These are phyloP conservation scores for Avicennia marina DNA, from an alignment of 257 asterid species.

Conservation along the genomic window DNA sequence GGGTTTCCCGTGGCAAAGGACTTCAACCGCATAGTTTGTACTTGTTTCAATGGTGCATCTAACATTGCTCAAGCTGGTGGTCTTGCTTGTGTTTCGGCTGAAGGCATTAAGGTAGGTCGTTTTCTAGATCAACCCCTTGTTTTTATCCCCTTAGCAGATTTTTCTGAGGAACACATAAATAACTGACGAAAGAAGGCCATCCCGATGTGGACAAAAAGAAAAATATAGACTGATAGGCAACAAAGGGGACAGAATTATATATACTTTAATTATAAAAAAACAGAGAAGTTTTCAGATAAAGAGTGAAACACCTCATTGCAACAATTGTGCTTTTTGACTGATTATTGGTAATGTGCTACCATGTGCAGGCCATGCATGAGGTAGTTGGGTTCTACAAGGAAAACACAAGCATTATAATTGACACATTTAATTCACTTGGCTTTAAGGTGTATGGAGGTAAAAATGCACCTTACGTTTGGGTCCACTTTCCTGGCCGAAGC, in stretches of 20 bases:
- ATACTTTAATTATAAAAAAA: no score
- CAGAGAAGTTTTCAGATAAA: no score
- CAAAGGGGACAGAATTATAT: no score
- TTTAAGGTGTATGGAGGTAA: constrained; percentile 95
- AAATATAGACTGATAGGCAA: no score
- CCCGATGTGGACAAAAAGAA: no score
- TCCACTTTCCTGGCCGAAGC: constrained; percentile 81
- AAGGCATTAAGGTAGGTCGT: constrained; percentile 83
- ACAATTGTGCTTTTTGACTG: no score
- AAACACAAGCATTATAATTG: constrained; percentile 75
- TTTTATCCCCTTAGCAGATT: background rate
- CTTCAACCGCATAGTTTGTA: constrained; percentile 93
- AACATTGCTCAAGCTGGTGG: constrained; percentile 98
- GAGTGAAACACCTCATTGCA: no score
- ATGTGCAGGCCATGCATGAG: constrained; percentile 80
- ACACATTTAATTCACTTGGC: constrained; percentile 81
- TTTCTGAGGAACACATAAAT: background rate
- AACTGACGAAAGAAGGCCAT: no score
- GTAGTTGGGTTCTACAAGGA: constrained; percentile 92
- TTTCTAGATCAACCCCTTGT: no score
- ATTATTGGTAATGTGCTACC: constrained; percentile 9
- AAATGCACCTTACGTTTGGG: constrained; percentile 96
- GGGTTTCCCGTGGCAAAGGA: constrained; percentile 92
- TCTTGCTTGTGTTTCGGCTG: constrained; percentile 76
- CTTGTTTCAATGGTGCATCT: constrained; percentile 93